A percentile compares a stretch with the other conserved stretches of the same genome.
Evolutionary conservation across 2,329 filamentous ascomycete species (phyloP).

Genomic region (Alternaria consortialis): DNA sequence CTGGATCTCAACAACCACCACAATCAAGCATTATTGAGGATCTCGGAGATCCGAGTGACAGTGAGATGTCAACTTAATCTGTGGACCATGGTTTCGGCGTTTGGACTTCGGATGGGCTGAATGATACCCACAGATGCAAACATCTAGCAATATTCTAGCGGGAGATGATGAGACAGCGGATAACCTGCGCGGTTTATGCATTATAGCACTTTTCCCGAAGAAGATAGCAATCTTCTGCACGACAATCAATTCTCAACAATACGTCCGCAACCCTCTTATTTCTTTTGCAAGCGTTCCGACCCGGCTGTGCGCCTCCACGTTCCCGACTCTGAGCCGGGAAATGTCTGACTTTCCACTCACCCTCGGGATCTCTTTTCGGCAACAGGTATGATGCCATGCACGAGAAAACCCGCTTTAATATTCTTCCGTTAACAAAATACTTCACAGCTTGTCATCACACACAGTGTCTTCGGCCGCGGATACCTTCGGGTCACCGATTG

Average conservation of each 20-base stretch:
- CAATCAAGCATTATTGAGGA: conserved; percentile 32
- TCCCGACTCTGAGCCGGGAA: conserved; percentile 8
- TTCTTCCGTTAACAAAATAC: conserved; percentile 1
- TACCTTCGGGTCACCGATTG: conserved; percentile 7
- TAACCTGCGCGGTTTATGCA: conserved; percentile 1
- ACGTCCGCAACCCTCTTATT: conserved; percentile 1
- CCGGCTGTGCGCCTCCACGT: conserved; percentile 3
- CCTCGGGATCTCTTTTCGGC: conserved; percentile 9
- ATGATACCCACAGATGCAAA: conserved; percentile 1
- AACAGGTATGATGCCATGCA: not conserved
- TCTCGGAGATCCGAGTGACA: conserved; percentile 28
- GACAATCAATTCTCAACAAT: conserved; percentile 2
- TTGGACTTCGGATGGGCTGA: conserved; percentile 8
- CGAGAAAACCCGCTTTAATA: not conserved
- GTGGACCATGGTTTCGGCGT: not conserved
- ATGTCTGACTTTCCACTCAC: conserved; percentile 4
- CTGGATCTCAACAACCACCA: conserved; percentile 23
- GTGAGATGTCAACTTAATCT: conserved; percentile 9
- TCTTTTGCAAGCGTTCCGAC: conserved; percentile 1
- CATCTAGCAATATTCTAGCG: not conserved
- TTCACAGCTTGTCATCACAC: conserved; percentile 11
- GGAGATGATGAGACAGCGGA: conserved; percentile 3
- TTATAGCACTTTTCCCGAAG: not conserved
- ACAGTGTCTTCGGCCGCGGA: conserved; percentile 27
- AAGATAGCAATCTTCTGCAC: not conserved